Conservation (phyloP, 805 yeast genomes). For the Hyphopichia homilentoma region DNA sequence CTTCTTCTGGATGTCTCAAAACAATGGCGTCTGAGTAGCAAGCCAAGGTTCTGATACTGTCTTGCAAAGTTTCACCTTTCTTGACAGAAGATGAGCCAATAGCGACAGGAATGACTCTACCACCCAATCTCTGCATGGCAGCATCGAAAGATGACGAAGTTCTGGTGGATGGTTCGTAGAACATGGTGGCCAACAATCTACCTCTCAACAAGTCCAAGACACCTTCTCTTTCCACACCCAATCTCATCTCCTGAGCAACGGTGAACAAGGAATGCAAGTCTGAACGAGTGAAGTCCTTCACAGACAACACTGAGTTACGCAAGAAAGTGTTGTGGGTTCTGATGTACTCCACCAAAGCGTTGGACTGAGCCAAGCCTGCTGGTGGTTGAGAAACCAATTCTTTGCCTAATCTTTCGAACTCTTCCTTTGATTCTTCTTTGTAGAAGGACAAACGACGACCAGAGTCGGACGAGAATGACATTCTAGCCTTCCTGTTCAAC, state of each 20-base stretch:
- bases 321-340: constrained; percentile 86
- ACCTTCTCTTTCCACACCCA: constrained; percentile 95
- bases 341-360: constrained; percentile 74
- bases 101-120: constrained; percentile 86
- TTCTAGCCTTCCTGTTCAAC: constrained; percentile 33
- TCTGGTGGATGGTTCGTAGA: constrained; percentile 98
- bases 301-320: constrained; percentile 83
- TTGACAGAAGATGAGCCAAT: constrained; percentile 89
- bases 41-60: constrained; percentile 90
- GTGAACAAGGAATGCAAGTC: constrained; percentile 91
- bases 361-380: constrained; percentile 69
- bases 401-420: constrained; percentile 51
- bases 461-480: constrained; percentile 24
- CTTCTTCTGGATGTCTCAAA: constrained; percentile 92
- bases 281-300: constrained; percentile 79
- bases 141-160: constrained; percentile 96
- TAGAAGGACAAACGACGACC: constrained; percentile 34
- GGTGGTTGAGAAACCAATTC: constrained; percentile 72
- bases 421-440: constrained; percentile 42
- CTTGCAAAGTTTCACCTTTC: constrained; percentile 98
- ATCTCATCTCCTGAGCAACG: constrained; percentile 96
- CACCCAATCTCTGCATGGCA: constrained; percentile 99
- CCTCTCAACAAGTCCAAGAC: constrained; percentile 88
- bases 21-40: constrained; percentile 97
- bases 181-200: constrained; percentile 87